These are phyloP conservation scores for Narthecium ossifragum DNA, from an alignment of 106 monocot species.

Conservation along the genomic window DNA sequence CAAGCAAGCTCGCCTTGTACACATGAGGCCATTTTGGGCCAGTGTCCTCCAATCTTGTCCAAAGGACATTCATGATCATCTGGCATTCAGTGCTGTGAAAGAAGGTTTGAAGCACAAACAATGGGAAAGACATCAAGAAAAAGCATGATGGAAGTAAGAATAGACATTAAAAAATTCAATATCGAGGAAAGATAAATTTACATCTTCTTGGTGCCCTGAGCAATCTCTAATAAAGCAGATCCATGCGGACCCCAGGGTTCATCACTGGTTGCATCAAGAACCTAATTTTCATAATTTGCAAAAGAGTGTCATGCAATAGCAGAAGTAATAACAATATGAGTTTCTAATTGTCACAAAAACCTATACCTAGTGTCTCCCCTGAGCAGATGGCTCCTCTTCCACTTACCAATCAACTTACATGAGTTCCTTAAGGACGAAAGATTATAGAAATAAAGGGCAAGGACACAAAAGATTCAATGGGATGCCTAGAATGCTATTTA, in stretches of 20 bases:
- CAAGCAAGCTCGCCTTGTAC: conserved; percentile 59
- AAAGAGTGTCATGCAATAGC: background rate
- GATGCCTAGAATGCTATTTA: no score
- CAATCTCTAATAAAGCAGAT: conserved; percentile 75
- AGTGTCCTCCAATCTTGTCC: conserved; percentile 67
- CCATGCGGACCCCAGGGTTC: conserved; percentile 99
- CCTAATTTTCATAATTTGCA: conserved; percentile 27
- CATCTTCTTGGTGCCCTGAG: conserved; percentile 88
- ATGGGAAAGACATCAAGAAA: background rate
- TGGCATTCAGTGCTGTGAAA: conserved; percentile 74
- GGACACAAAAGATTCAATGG: background rate
- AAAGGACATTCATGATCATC: conserved; percentile 90
- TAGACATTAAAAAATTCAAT: no score
- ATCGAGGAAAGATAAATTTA: no score
- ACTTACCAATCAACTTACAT: no score
- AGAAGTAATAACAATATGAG: background rate
- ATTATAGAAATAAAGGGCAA: background rate
- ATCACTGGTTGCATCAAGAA: conserved; percentile 94
- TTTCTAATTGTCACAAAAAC: background rate
- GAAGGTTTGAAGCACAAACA: background rate
- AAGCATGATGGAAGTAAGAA: no score
- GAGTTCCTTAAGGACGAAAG: no score
- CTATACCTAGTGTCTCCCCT: no score
- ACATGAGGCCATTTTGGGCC: conserved; percentile 84
- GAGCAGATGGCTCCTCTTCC: no score